Conservation (phyloP, 2,329 filamentous ascomycete species). For the Diaporthe amygdali region DNA sequence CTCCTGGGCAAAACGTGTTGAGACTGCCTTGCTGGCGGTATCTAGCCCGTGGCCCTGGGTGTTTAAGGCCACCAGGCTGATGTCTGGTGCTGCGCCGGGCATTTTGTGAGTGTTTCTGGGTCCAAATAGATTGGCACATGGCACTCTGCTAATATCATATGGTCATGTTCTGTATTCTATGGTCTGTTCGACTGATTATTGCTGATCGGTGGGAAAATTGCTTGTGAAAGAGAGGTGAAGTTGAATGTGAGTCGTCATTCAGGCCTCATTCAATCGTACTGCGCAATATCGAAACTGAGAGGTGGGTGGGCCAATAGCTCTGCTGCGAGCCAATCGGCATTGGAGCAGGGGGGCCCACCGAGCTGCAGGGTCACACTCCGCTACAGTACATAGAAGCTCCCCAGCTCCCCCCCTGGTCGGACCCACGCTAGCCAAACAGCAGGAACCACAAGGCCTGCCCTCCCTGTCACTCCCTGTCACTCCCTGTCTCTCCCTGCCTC, state of each 20-base stretch:
- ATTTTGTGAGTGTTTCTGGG: background rate
- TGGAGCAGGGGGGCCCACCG: background rate
- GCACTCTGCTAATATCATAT: background rate
- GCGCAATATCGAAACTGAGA: background rate
- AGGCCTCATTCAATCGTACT: background rate
- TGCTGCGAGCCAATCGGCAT: background rate
- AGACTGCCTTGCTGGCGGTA: background rate
- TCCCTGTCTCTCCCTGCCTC: background rate
- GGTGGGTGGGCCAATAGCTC: background rate
- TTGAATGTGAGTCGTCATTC: background rate
- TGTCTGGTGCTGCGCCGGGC: constrained; percentile 13
- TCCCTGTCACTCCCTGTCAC: too few relatives aligned
- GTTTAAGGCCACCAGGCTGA: constrained; percentile 19
- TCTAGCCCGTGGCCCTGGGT: background rate
- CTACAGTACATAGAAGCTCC: background rate
- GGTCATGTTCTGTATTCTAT: background rate
- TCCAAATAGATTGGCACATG: background rate
- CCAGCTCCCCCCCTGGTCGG: constrained; percentile 1
- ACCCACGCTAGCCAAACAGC: background rate
- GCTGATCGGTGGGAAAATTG: background rate
- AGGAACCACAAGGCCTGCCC: background rate
- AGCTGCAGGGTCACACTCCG: background rate
- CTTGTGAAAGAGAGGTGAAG: background rate
- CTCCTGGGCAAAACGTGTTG: background rate
- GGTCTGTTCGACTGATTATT: background rate